Evolutionary conservation across 2,329 filamentous ascomycete species (phyloP), one percentile per base, ranked within the genome.

Genomic region (Ascochyta viciae-villosae): DNA sequence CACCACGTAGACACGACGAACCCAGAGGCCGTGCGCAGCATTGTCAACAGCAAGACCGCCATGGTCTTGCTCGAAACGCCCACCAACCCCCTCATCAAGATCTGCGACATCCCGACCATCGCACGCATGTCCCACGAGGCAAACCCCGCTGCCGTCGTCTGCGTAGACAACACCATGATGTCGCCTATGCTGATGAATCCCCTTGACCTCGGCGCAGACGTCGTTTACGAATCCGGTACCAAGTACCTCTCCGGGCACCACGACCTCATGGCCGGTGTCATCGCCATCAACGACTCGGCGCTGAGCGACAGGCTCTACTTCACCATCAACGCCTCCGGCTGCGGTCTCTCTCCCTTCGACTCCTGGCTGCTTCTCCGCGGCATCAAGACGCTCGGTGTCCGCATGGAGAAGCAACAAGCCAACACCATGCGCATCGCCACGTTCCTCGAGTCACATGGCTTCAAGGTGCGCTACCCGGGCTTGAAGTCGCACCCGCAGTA

Each of bases 91-190:
- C 81, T 99, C 44, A 98, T 99, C 83, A 99, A 99, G 80, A 93
- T 99, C 66, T 92, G 96, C 68, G 95, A 99, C 74, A 90, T 99
- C 57, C 84, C 89, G 4, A 83, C 87, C 22, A 96, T 99, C 65
- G 87, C 95, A 13, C 82, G 83, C 35, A 80, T 89, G 19, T 86
- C 90, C 0, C 95, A 98, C 75, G 86, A 88, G 34, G 85, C 85
- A 45, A 96, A 95, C 76, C 81, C 89, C 7, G 86, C 85, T 60
- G 90, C 91, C 24, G 81, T 98, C 37, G 92, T 99, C 15, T 87
- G 93, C 2, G 95, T 98, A 24, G 95, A 99, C 78, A 99, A 99
- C 81, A 99, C 95, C 54, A 99, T 99, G 95, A 88, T 99, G 64
- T 97, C 93, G 2, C 95, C 95, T 10, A 89, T 97, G 81, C 87